A percentile compares a stretch with the other conserved stretches of the same genome.
Evolutionary conservation across 257 asterid species (phyloP).

Genomic region (Rauvolfia tetraphylla): DNA sequence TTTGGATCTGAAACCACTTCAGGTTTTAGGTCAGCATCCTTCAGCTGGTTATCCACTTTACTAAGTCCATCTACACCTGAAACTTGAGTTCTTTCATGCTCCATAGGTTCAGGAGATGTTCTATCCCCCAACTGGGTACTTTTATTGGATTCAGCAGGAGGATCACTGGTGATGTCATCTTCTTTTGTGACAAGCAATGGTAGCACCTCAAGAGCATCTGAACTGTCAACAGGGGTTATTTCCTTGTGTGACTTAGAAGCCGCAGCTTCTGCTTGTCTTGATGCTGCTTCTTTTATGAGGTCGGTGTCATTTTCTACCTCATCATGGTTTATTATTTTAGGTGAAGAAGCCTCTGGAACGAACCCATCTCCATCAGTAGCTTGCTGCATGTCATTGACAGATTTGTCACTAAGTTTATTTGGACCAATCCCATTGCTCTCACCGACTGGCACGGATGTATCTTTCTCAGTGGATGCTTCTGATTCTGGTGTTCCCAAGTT

Average conservation of each 20-base stretch:
- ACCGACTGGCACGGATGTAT: conserved; percentile 20
- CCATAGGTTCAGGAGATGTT: conserved; percentile 31
- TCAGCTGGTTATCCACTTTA: conserved; percentile 32
- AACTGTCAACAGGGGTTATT: conserved; percentile 28
- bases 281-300: conserved; percentile 34
- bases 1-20: conserved; percentile 47
- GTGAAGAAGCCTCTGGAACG: conserved; percentile 41
- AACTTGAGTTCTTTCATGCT: conserved; percentile 40
- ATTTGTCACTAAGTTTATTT: conserved; percentile 28
- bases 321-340: conserved; percentile 37
- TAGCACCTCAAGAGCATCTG: conserved; percentile 39
- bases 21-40: conserved; percentile 30
- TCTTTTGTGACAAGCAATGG: conserved; percentile 32
- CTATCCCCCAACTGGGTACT: conserved; percentile 33
- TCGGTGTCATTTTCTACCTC: conserved; percentile 43
- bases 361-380: conserved; percentile 41
- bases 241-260: conserved; percentile 37
- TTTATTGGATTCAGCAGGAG: conserved; percentile 46
- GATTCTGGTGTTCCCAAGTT: conserved; percentile 41
- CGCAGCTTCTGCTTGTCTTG: conserved; percentile 34
- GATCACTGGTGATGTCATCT: conserved; percentile 34
- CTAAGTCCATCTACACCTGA: conserved; percentile 38
- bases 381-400: conserved; percentile 38
- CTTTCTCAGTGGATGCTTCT: conserved; percentile 43
- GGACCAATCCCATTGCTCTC: conserved; percentile 40